Evolutionary conservation across 73 alveolate species (phyloP).

Genomic region (Effrenium voratum): DNA sequence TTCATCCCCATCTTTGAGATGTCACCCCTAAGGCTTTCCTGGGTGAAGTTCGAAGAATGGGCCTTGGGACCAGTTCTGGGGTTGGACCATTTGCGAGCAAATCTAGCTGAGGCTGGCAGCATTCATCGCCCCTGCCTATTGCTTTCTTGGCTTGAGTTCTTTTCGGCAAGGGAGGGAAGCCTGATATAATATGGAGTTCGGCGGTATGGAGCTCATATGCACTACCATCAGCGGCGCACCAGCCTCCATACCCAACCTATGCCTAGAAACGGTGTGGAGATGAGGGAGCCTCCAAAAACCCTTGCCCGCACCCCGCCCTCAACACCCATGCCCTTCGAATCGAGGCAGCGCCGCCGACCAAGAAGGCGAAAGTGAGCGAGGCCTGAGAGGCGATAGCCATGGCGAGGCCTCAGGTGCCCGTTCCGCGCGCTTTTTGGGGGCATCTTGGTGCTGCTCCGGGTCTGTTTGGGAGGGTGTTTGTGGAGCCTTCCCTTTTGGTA

Average conservation of each 20-base stretch:
- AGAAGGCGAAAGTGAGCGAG: constrained; percentile 42
- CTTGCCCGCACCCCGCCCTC: background rate
- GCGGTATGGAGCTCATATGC: background rate
- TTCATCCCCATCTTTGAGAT: too few relatives aligned
- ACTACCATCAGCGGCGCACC: background rate
- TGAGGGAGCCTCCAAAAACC: background rate
- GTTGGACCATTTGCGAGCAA: too few relatives aligned
- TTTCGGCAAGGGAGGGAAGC: background rate
- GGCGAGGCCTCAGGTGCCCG: too few relatives aligned
- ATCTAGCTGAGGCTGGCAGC: too few relatives aligned
- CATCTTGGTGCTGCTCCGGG: too few relatives aligned
- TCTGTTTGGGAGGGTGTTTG: too few relatives aligned
- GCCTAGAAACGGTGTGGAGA: background rate
- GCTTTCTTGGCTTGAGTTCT: background rate
- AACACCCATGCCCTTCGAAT: background rate
- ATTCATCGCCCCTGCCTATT: too few relatives aligned
- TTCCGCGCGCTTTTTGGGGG: too few relatives aligned
- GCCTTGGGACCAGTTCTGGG: too few relatives aligned
- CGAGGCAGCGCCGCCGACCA: constrained; percentile 27
- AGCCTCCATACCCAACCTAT: background rate
- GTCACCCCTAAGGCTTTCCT: too few relatives aligned
- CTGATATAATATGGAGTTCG: background rate
- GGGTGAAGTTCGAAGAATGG: too few relatives aligned
- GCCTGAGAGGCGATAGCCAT: background rate
- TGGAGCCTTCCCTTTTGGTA: too few relatives aligned